Base-by-base conservation (phyloP, 208 protist genomes). In the Phytomonas sp. region DNA sequence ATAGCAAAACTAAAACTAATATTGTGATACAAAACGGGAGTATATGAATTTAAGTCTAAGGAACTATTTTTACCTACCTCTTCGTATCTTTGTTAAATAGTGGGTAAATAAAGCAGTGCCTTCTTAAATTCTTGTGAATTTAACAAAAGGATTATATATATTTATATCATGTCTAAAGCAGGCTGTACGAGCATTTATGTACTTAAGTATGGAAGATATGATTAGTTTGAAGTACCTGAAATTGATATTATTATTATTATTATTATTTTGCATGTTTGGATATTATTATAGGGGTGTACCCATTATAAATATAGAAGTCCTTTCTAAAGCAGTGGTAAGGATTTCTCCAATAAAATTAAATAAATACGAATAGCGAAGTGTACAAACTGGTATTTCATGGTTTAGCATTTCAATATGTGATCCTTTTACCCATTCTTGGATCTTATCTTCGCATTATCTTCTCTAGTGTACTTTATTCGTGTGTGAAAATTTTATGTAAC, bases 231-330 rank as follows among this genome's bases (percentile, higher is more conserved):
- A 40, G 10, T 40, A 40, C 10, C 10, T 10, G 10, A 40, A 40
- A 40, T 10, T 40, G 10, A 12, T 12, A 40, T 40, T 40, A 10
- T 10, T 40, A 40, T 40, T 40, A 40, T 10, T 40, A 40, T 12
- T 40, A 12, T 10, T 40, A 10, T 40, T 40, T 40, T 12, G 10
- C 10, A 40, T 40, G 36, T 40, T 40, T 40, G 7, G 10, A 40
- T 10, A 40, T 12, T 40, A 10, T 40, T 40, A 40, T 40, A 10
- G 36, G 36, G 36, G 37, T 72, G 34, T 74, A 37, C 62, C 56
- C 70, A 59, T 63, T 77, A 65, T 79, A 72, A 69, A 59, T 68
- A 56, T 76, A 32, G 72, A 69, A 70, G 4, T 75, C 19, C 69
- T 33, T 77, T 56, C 37, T 74, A 26, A 29, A 61, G n/a, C 3